These are phyloP conservation scores for Pseudophaeomoniella oleicola DNA, from an alignment of 2,329 filamentous ascomycete species.

Conservation along the genomic window DNA sequence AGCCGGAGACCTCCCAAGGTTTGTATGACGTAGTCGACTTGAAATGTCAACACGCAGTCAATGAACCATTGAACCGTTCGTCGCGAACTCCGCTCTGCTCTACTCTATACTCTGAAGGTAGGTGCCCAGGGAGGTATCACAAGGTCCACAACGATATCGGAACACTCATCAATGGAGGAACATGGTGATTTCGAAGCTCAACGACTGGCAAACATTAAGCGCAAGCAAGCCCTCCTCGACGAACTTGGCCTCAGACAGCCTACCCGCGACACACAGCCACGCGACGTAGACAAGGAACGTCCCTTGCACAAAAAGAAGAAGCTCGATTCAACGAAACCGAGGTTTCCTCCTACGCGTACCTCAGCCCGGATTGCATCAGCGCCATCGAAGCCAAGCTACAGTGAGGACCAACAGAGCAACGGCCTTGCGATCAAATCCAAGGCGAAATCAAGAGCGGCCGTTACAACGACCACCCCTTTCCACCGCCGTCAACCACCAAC, in stretches of 20 bases:
- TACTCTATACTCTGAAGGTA: no score
- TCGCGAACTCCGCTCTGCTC: no score
- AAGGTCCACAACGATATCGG: no score
- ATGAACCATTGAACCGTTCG: no score
- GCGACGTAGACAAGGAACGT: constrained; percentile 8
- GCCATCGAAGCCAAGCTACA: constrained; percentile 8
- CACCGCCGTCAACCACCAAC: no score
- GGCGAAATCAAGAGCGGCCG: background rate
- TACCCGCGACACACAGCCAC: constrained; percentile 6
- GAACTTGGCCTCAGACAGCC: constrained; percentile 23
- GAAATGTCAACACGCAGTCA: no score
- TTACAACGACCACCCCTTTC: background rate
- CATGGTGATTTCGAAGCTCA: constrained; percentile 26
- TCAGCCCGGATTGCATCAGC: constrained; percentile 33
- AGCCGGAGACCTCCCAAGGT: no score
- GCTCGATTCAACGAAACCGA: constrained; percentile 6
- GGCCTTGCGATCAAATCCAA: background rate
- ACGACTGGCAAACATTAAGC: constrained; percentile 32
- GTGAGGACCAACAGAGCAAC: background rate
- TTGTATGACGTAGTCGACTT: no score
- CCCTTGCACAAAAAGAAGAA: constrained; percentile 27
- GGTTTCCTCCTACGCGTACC: constrained; percentile 22
- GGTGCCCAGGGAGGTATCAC: no score
- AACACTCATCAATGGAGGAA: background rate
- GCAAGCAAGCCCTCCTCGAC: constrained; percentile 33